These are phyloP conservation scores for Piper longum DNA, from an alignment of 164 flowering plant species.

Conservation along the genomic window DNA sequence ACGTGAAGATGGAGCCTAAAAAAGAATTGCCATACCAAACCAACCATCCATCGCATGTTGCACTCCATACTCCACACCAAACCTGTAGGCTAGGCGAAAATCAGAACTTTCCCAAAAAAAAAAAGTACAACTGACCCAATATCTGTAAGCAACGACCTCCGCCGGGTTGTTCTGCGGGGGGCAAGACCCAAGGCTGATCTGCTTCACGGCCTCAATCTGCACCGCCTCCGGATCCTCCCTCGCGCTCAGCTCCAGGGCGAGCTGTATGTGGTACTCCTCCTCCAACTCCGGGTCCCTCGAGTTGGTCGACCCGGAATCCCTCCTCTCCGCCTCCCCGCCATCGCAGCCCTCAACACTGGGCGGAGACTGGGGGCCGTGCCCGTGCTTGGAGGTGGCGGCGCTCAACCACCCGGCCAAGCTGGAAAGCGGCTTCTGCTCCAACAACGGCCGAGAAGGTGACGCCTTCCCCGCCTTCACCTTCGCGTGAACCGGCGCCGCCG, in stretches of 20 bases:
- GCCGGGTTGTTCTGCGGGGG: constrained; percentile 66
- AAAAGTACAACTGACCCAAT: constrained; percentile 57
- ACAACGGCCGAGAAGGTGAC: constrained; percentile 10
- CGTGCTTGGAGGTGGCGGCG: constrained; percentile 44
- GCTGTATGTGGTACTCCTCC: constrained; percentile 90
- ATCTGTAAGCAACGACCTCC: constrained; percentile 74
- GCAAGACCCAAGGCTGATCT: constrained; percentile 82
- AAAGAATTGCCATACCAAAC: too few species aligned
- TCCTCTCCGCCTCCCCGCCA: constrained; percentile 30
- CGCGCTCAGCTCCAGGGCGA: constrained; percentile 92
- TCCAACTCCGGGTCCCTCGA: constrained; percentile 68
- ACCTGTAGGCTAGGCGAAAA: neutral
- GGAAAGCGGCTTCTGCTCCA: constrained; percentile 51
- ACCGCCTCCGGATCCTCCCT: constrained; percentile 93
- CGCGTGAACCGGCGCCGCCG: too few species aligned
- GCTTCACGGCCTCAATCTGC: constrained; percentile 95
- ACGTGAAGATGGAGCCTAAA: too few species aligned
- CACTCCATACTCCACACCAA: too few species aligned
- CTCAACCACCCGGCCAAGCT: constrained; percentile 67
- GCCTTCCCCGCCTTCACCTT: constrained; percentile 29
- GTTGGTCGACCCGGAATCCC: constrained; percentile 39
- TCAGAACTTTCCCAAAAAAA: neutral
- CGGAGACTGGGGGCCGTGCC: constrained; percentile 48
- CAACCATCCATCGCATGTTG: too few species aligned
- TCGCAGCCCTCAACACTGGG: constrained; percentile 27